Base-by-base conservation (phyloP, 805 yeast genomes). In the Suhomyces sp. region DNA sequence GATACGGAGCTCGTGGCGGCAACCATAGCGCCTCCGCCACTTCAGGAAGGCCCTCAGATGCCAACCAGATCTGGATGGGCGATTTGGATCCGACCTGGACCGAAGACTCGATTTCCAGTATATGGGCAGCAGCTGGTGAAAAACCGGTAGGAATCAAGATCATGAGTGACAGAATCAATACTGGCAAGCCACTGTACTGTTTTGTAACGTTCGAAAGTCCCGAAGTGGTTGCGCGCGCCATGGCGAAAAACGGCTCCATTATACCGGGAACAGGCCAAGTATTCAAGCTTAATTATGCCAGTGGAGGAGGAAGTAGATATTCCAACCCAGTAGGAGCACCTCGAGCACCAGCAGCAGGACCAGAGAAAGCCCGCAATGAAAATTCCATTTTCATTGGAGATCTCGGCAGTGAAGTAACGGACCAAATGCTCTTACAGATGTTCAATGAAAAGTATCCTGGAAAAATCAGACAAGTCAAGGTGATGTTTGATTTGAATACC, bases 61-160 rank as follows among this genome's bases (percentile, higher is more conserved):
- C 13, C 6, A 47, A 43, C 21, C 55, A 81, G 57, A 63, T 87
- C 47, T 87, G 92, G 87, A 92, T 91, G 96, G 97, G 97, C 20
- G 97, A 89, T 60, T 71, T 91, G 44, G 97, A 90, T 59, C 88
- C 88, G 8, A 75, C 80, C 65, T 88, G 96, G 91, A 89, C 87
- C 54, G 97, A 91, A 64, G 66, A 72, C 39, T 72, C 80, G 10
- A 79, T 92, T 49, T 76, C 76, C 46, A 80, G 81, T 53, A 79
- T 91, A 44, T 91, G 97, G 97, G 65, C 77, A 3, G 61, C 77
- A 21, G 69, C 85, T 10, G 90, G 94, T n/a, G 89, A 86, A 56
- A 73, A 75, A 73, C 68, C 85, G 62, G 50, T 69, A 58, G 53
- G 69, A 15, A 83, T 90, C 47, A 89, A 87, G 66, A 70, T 91